Conservation (phyloP, 164 flowering plant species). For the Tetracentron sinense region DNA sequence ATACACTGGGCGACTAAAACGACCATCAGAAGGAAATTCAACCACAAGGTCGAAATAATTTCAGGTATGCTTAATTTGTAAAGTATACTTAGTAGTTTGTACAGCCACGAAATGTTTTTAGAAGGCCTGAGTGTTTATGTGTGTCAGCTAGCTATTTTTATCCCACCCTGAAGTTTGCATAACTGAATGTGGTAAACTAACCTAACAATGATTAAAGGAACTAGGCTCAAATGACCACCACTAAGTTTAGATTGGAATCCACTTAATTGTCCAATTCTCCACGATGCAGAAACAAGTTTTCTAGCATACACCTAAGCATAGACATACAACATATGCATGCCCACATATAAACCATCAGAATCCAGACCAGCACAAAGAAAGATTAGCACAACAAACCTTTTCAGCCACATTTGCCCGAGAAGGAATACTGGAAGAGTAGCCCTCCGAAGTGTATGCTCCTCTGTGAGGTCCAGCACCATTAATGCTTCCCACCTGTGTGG, state of each 20-base stretch:
- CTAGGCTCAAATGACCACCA: too few relatives aligned
- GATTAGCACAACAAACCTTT: constrained; percentile 32
- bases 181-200: too few relatives aligned
- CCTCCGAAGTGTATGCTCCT: constrained; percentile 34
- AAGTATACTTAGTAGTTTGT: too few relatives aligned
- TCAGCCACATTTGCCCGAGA: constrained; percentile 33
- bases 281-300: background rate
- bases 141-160: too few relatives aligned
- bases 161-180: too few relatives aligned
- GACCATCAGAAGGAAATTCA: too few relatives aligned
- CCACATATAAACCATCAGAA: background rate
- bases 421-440: constrained; percentile 54
- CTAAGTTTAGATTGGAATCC: background rate
- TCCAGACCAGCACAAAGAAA: background rate
- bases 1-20: too few relatives aligned
- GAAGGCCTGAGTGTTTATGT: too few relatives aligned
- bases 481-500: constrained; percentile 39
- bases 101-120: too few relatives aligned
- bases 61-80: too few relatives aligned
- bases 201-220: too few relatives aligned
- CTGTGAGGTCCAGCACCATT: constrained; percentile 25
- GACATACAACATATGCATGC: background rate
- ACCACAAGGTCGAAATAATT: too few relatives aligned
- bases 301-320: background rate
- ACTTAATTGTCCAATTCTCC: background rate